Conservation (phyloP, 1,284 basidiomycete species). For the Ceratobasidium sp. region DNA sequence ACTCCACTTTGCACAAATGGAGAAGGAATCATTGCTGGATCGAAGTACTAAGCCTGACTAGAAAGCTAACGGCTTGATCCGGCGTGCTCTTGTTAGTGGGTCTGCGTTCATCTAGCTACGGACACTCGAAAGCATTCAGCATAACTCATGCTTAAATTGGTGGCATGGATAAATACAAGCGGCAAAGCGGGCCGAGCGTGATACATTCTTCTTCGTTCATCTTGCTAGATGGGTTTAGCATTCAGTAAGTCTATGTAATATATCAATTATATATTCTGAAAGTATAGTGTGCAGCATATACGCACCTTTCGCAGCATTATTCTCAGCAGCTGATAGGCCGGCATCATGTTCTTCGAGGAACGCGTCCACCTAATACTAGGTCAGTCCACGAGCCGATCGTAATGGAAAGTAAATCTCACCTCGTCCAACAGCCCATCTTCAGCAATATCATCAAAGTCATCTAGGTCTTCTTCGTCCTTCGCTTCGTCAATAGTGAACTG, state of each 20-base stretch:
- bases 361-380: constrained; percentile 76
- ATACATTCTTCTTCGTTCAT: constrained; percentile 7
- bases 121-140: not conserved
- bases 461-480: constrained; percentile 73
- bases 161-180: constrained; percentile 39
- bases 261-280: not conserved
- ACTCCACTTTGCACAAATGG: constrained; percentile 33
- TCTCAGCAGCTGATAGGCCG: constrained; percentile 86
- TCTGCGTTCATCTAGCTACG: too few species aligned
- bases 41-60: too few species aligned
- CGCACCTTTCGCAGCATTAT: constrained; percentile 76
- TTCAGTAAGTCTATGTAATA: constrained; percentile 25
- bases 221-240: constrained; percentile 38
- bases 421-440: constrained; percentile 90
- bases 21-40: constrained; percentile 30
- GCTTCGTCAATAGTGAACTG: constrained; percentile 95
- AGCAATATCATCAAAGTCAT: constrained; percentile 63
- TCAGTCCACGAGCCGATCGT: constrained; percentile 12
- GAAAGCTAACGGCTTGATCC: too few species aligned
- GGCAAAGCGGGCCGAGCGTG: not conserved
- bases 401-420: constrained; percentile 59
- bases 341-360: constrained; percentile 93
- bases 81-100: too few species aligned
- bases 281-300: constrained; percentile 26
- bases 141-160: constrained; percentile 19